A percentile compares a stretch with the other conserved stretches of the same genome.
Conservation (phyloP, 2,329 filamentous ascomycete species). For the Fusarium nisikadoi region DNA sequence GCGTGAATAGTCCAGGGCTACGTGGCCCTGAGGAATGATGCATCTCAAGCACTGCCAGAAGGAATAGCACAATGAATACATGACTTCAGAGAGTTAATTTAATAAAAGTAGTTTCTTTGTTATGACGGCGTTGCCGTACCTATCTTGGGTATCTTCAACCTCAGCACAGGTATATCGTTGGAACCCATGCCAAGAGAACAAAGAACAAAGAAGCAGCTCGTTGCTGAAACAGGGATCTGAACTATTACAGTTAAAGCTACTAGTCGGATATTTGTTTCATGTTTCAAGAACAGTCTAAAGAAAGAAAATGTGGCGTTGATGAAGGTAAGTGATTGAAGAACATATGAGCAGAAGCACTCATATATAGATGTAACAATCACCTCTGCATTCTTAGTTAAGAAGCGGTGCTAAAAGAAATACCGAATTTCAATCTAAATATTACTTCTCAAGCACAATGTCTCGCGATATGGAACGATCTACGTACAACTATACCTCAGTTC, state of each 20-base stretch:
- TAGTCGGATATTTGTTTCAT: not conserved
- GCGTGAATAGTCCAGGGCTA: not conserved
- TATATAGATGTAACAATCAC: not conserved
- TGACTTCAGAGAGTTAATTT: too few relatives aligned
- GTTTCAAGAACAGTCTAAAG: not conserved
- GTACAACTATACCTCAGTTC: not conserved
- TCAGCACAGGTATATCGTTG: not conserved
- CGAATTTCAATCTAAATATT: too few relatives aligned
- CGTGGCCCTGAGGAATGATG: not conserved
- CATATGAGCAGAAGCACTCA: not conserved
- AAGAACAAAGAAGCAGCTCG: conserved; percentile 22
- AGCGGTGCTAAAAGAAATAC: rapidly evolving
- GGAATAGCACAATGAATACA: not conserved
- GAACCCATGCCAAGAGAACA: conserved; percentile 8
- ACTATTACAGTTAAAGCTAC: too few relatives aligned
- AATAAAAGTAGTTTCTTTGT: not conserved
- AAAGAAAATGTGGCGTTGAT: conserved; percentile 6
- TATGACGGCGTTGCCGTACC: not conserved
- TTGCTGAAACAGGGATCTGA: not conserved
- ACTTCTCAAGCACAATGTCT: not conserved
- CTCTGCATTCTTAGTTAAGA: not conserved
- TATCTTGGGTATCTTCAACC: conserved; percentile 14
- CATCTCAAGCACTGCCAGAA: not conserved
- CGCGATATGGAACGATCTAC: too few relatives aligned
- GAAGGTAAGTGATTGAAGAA: not conserved